Evolutionary conservation across 2,329 filamentous ascomycete genomes (phyloP).

Genomic region (Aureobasidium musti): DNA sequence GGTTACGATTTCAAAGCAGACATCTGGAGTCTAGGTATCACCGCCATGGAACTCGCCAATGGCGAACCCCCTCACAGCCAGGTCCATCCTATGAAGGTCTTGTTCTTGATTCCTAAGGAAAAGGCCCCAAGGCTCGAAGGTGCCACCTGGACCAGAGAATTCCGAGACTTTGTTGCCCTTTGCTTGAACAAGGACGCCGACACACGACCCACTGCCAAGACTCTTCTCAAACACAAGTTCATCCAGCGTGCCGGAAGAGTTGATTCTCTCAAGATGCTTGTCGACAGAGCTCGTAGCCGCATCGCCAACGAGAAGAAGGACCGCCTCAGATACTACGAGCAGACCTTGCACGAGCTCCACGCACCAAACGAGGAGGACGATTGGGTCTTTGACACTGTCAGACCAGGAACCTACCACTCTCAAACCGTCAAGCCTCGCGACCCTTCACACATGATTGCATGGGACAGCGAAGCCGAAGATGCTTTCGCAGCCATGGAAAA

Average conservation of each 20-base stretch:
- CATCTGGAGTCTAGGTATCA: constrained; percentile 91
- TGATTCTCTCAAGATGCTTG: constrained; percentile 82
- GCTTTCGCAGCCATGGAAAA: constrained; percentile 45
- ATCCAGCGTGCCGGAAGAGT: constrained; percentile 84
- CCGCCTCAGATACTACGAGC: constrained; percentile 86
- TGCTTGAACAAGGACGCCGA: constrained; percentile 94
- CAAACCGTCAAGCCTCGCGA: constrained; percentile 53
- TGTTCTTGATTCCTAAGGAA: constrained; percentile 89
- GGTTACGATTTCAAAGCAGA: constrained; percentile 86
- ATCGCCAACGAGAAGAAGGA: constrained; percentile 67
- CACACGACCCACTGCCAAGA: constrained; percentile 77
- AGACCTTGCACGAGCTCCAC: constrained; percentile 64
- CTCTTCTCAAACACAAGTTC: constrained; percentile 85
- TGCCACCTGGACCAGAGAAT: constrained; percentile 72
- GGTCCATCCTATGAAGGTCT: constrained; percentile 89
- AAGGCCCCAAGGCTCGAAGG: constrained; percentile 81
- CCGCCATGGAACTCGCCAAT: constrained; percentile 83
- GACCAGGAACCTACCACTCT: constrained; percentile 62
- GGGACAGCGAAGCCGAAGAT: constrained; percentile 38
- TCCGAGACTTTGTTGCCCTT: constrained; percentile 89
- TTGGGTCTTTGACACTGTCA: constrained; percentile 96
- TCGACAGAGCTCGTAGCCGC: constrained; percentile 78
- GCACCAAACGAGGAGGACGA: constrained; percentile 72
- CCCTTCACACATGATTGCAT: constrained; percentile 50
- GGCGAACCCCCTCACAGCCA: constrained; percentile 86